These are phyloP conservation scores for Plasmodium gaboni DNA, from an alignment of 169 alveolate species.

Conservation along the genomic window DNA sequence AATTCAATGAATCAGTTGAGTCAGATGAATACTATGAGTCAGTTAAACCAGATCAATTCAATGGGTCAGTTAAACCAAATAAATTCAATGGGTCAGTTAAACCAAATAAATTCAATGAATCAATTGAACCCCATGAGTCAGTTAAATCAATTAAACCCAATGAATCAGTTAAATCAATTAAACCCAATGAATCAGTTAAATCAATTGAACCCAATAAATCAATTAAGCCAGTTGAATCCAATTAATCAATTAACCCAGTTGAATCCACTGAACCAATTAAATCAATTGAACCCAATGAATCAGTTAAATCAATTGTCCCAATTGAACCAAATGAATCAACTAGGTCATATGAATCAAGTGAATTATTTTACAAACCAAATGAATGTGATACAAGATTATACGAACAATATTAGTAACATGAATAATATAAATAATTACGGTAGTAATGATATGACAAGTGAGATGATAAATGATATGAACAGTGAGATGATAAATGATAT, in stretches of 20 bases:
- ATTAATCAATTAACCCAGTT: neutral
- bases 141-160: too few relatives aligned
- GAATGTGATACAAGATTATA: conserved; percentile 16
- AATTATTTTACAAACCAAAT: conserved; percentile 45
- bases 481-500: too few relatives aligned
- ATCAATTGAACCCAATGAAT: conserved; percentile 9
- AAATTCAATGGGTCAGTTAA: conserved; percentile 4
- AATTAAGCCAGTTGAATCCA: neutral
- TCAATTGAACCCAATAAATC: conserved; percentile 13
- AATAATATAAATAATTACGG: neutral
- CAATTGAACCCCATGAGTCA: too few relatives aligned
- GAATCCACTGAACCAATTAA: neutral
- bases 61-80: too few relatives aligned
- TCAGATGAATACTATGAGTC: too few relatives aligned
- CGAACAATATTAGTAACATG: neutral
- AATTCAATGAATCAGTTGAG: neutral
- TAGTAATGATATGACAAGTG: too few relatives aligned
- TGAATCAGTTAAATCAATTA: neutral
- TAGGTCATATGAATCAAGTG: too few relatives aligned
- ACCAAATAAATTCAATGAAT: neutral
- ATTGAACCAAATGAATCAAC: neutral
- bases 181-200: conserved; percentile 1
- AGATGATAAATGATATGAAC: too few relatives aligned
- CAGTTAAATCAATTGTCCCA: neutral
- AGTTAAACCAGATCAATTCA: too few relatives aligned